These are phyloP conservation scores for Botrytis tulipae DNA, from an alignment of 2,329 filamentous ascomycete genomes.

Conservation along the genomic window DNA sequence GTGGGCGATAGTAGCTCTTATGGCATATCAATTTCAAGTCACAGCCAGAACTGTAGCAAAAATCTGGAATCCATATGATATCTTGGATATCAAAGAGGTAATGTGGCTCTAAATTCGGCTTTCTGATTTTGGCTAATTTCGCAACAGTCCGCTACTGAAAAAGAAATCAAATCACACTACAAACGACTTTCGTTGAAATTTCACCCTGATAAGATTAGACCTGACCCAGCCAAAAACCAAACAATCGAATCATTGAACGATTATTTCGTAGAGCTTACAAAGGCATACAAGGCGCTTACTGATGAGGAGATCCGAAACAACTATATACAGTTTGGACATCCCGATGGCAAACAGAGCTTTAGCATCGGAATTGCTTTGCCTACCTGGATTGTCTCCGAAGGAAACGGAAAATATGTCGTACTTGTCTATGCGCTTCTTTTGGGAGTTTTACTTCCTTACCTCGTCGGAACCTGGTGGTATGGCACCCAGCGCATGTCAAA, in stretches of 20 bases:
- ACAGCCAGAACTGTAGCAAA: slow-evolving; percentile 70
- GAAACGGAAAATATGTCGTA: slow-evolving; percentile 92
- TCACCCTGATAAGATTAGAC: slow-evolving; percentile 90
- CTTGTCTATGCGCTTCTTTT: slow-evolving; percentile 85
- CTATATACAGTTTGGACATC: slow-evolving; percentile 92
- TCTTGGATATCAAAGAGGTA: slow-evolving; percentile 81
- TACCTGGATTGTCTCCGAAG: slow-evolving; percentile 87
- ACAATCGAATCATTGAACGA: slow-evolving; percentile 82
- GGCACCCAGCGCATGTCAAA: slow-evolving; percentile 90
- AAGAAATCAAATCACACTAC: slow-evolving; percentile 89
- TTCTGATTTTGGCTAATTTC: slow-evolving; percentile 28
- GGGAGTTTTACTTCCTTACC: slow-evolving; percentile 85
- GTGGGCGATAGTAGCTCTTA: slow-evolving; percentile 81
- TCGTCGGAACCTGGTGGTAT: slow-evolving; percentile 98
- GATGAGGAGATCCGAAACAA: slow-evolving; percentile 98
- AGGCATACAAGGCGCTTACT: slow-evolving; percentile 96
- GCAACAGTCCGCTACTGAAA: slow-evolving; percentile 72
- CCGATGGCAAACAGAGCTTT: slow-evolving; percentile 96
- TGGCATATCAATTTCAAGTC: slow-evolving; percentile 85
- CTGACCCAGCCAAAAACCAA: slow-evolving; percentile 83
- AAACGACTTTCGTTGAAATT: slow-evolving; percentile 79
- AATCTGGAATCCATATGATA: slow-evolving; percentile 96
- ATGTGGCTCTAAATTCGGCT: neutral
- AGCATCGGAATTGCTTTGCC: slow-evolving; percentile 97
- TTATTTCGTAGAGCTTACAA: slow-evolving; percentile 90